These are phyloP conservation scores for Kwoniella pini DNA, from an alignment of 768 basidiomycete species.

Conservation along the genomic window DNA sequence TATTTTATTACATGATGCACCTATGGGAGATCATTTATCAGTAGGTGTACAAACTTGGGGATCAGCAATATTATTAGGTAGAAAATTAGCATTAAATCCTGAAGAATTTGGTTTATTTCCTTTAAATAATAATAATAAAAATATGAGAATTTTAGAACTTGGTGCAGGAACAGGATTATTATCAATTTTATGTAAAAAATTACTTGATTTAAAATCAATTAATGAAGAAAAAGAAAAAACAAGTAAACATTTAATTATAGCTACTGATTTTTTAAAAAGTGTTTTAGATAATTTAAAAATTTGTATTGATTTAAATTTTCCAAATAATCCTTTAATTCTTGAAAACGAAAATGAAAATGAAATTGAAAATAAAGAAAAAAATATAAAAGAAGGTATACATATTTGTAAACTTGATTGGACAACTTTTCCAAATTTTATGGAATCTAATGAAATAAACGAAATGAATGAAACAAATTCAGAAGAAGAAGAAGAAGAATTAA, in stretches of 20 bases:
- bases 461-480: conserved; percentile 16
- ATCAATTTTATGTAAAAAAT: conserved; percentile 48
- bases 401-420: conserved; percentile 52
- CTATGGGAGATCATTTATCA: conserved; percentile 50
- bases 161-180: conserved; percentile 53
- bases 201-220: conserved; percentile 34
- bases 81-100: conserved; percentile 44
- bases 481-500: conserved; percentile 20
- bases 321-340: conserved; percentile 7
- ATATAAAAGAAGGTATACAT: conserved; percentile 21
- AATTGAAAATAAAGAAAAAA: conserved; percentile 6
- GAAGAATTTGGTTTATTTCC: conserved; percentile 34
- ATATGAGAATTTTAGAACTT: conserved; percentile 46
- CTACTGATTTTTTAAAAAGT: conserved; percentile 48
- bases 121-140: not conserved
- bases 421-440: conserved; percentile 41
- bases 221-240: not conserved
- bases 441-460: not conserved
- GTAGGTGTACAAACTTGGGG: conserved; percentile 56
- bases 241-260: conserved; percentile 39
- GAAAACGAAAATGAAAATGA: not conserved
- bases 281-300: conserved; percentile 51
- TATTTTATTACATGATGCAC: conserved; percentile 51
- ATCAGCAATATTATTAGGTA: conserved; percentile 49
- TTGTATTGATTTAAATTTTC: conserved; percentile 53